Conservation (phyloP, 2,329 filamentous ascomycete genomes). For the Ceratocystis variospora region DNA sequence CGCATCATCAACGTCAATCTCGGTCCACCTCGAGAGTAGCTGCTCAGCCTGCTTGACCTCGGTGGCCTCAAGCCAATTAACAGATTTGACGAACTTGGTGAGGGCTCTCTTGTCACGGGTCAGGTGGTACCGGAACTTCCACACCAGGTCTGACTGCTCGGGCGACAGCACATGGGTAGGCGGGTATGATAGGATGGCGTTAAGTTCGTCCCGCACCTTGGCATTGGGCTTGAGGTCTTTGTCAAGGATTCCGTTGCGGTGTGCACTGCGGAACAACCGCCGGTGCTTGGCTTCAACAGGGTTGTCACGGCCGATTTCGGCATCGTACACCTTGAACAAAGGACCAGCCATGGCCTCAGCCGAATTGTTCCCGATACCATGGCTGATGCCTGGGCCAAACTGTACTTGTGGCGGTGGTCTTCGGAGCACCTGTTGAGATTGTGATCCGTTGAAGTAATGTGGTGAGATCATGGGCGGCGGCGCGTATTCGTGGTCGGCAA, state of each 20-base stretch:
- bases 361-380: slow-evolving; percentile 6
- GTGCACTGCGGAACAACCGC: slow-evolving; percentile 75
- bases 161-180: slow-evolving; percentile 77
- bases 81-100: slow-evolving; percentile 96
- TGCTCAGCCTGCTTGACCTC: slow-evolving; percentile 84
- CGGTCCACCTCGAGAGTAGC: slow-evolving; percentile 82
- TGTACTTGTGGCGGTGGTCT: slow-evolving; percentile 80
- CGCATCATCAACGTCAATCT: slow-evolving; percentile 93
- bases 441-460: not conserved
- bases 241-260: slow-evolving; percentile 83
- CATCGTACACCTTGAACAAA: slow-evolving; percentile 79
- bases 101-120: slow-evolving; percentile 82
- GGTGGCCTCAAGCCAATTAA: slow-evolving; percentile 76
- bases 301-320: slow-evolving; percentile 80
- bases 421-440: slow-evolving; percentile 38
- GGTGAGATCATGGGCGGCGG: slow-evolving; percentile 44
- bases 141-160: slow-evolving; percentile 90
- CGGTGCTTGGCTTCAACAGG: slow-evolving; percentile 92
- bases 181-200: slow-evolving; percentile 79
- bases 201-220: slow-evolving; percentile 86
- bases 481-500: slow-evolving; percentile 84
- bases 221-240: slow-evolving; percentile 93
- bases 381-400: slow-evolving; percentile 78
- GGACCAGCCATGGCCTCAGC: slow-evolving; percentile 34
- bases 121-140: slow-evolving; percentile 93